Evolutionary conservation across 2,329 filamentous ascomycete species (phyloP).

Genomic region (Ophiostoma sp.): DNA sequence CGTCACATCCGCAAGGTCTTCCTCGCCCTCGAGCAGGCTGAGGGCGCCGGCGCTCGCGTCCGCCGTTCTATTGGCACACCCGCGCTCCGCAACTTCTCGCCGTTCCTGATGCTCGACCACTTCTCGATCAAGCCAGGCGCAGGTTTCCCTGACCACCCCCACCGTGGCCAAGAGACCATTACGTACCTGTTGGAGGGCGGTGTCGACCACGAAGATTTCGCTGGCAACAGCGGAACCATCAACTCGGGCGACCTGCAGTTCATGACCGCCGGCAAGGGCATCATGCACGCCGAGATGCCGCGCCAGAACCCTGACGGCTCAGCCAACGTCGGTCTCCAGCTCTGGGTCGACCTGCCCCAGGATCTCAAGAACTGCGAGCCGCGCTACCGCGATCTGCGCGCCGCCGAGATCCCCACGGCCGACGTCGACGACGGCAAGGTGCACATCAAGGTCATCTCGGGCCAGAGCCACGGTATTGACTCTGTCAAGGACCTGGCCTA

Average conservation of each 20-base stretch:
- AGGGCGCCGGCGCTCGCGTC: slow-evolving; percentile 85
- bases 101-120: slow-evolving; percentile 96
- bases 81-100: slow-evolving; percentile 79
- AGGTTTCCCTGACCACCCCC: slow-evolving; percentile 87
- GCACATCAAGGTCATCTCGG: slow-evolving; percentile 85
- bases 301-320: slow-evolving; percentile 72
- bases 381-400: slow-evolving; percentile 81
- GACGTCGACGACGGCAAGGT: slow-evolving; percentile 71
- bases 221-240: slow-evolving; percentile 81
- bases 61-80: slow-evolving; percentile 84
- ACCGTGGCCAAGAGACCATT: slow-evolving; percentile 81
- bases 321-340: slow-evolving; percentile 82
- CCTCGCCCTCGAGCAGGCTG: slow-evolving; percentile 79
- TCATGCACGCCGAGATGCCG: slow-evolving; percentile 97
- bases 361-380: slow-evolving; percentile 86
- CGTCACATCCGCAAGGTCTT: slow-evolving; percentile 82
- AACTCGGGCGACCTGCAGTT: slow-evolving; percentile 89
- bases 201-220: slow-evolving; percentile 90
- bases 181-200: slow-evolving; percentile 86
- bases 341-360: slow-evolving; percentile 90
- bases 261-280: slow-evolving; percentile 91
- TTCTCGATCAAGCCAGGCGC: slow-evolving; percentile 78
- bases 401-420: slow-evolving; percentile 75
- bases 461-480: slow-evolving; percentile 79
- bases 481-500: slow-evolving; percentile 85